Evolutionary conservation across 768 basidiomycete species (phyloP), one percentile per base, ranked within the genome.

Genomic region (Lepiota venenata): DNA sequence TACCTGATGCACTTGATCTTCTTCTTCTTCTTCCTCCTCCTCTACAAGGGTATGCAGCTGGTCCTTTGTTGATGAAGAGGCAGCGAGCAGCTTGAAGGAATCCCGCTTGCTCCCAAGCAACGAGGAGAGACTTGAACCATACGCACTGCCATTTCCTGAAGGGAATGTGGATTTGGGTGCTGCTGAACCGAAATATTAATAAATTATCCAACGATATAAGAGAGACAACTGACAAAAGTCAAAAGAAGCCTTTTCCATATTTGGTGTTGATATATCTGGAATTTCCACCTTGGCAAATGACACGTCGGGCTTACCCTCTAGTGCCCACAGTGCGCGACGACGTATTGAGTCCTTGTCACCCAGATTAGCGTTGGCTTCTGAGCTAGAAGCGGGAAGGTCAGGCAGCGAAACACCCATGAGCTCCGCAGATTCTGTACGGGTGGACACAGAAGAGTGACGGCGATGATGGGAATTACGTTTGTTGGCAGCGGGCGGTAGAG

Each of bases 351-450:
- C 87, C 69, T 81, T 84, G 60, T 88, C 86, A 27, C 82, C 85
- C 21, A 85, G 62, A 58, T 82, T 85, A 62, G 87, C 71, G 61
- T 83, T 83, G 64, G 88, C 84, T 29, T 91, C 85, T 1, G 83
- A 75, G 22, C 74, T 72, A 1, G 82, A 79, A 8, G 78, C 61
- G 4, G 84, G 82, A 21, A 91, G 76, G 56, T 85, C 82, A 11
- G 88, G 84, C 37, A 89, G 72, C 20, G 86, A 71, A 11, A 91
- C 80, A 22, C 91, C 91, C 89, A 96, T 94, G 64, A 96, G 74
- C 63, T 95, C 93, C 15, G 91, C 88, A 16, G 91, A 93, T 73
- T 96, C 93, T 60, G 79, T 81, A 57, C 92, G 85, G 38, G 93
- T 95, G 9, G 93, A 92, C 22, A 96, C 91, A 21, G 90, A 92